Base-by-base conservation (phyloP, 2,329 filamentous ascomycete species). In the Aspergillus neoniger region DNA sequence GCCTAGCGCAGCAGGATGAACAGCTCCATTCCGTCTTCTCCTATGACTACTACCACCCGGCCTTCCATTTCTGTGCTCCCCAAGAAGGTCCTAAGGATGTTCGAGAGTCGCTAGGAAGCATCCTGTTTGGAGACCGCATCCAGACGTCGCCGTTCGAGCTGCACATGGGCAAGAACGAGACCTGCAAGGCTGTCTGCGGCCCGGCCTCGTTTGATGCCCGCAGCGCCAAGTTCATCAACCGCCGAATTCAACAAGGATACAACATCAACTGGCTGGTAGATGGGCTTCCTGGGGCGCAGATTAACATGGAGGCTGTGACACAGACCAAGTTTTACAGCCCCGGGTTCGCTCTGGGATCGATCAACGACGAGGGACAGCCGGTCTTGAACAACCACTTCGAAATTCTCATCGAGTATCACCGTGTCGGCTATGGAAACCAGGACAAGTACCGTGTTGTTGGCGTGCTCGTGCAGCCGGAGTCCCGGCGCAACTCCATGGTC, bases 181-280 rank as follows among this genome's bases (percentile, higher is more conserved):
- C 88, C 0, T 99, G 95, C 81, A 95, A 94, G 76, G 77, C 84
- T 15, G 82, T 96, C 3, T 99, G 95, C 77, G 79, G 83, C 28
- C 82, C 85, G 44, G 83, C 84, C 43, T 90, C 88, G 21, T 89
- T 88, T 72, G 83, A 90, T 48, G 79, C 85, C 30, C 81, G 83
- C 17, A 86, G 88, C 55, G 86, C 91, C 19, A 82, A 86, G 56
- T 98, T 96, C 65, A 89, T 96, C 63, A 96, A 95, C 74, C 82
- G 83, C 68, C 86, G 88, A 70, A 96, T 99, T 74, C 82, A 83
- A 71, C 87, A 96, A 74, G 91, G 90, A 36, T 97, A 96, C 77
- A 94, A 93, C 70, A 79, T 98, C 70, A 97, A 98, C 76, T 97
- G 94, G 92, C 83, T 99, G 55, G 89, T 99, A 41, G 95, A 99